Evolutionary conservation across 169 alveolate genomes (phyloP).

Genomic region (Plasmodium blacklocki): DNA sequence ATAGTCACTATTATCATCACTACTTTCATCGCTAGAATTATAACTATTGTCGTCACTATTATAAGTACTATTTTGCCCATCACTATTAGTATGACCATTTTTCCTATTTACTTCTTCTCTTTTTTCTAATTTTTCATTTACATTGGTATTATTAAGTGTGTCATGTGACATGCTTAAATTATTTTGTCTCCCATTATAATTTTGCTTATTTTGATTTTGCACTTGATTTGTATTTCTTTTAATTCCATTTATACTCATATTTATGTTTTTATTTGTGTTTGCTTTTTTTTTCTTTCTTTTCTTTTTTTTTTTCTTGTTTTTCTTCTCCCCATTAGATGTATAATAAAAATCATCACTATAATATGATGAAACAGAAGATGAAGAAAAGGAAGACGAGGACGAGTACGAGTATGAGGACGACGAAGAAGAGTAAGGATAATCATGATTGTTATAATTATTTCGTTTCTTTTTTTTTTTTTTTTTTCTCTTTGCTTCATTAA

Average conservation of each 20-base stretch:
- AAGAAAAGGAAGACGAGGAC: too few relatives aligned
- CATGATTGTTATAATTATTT: not conserved
- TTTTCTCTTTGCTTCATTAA: constrained; percentile 20
- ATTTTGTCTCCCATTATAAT: not conserved
- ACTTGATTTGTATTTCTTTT: not conserved
- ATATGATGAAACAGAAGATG: too few relatives aligned
- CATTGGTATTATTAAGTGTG: not conserved
- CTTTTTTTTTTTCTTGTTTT: not conserved
- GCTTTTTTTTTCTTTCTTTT: not conserved
- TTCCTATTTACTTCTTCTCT: not conserved
- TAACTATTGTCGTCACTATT: not conserved
- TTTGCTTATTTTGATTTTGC: not conserved
- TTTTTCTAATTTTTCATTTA: not conserved
- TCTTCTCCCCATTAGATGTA: not conserved
- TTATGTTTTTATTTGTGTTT: not conserved
- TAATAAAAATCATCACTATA: too few relatives aligned
- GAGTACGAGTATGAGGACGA: too few relatives aligned
- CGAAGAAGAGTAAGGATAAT: too few relatives aligned
- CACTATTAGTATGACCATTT: not conserved
- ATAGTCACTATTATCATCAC: not conserved
- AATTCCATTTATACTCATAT: not conserved
- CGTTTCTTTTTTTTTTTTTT: not conserved
- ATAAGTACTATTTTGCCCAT: not conserved
- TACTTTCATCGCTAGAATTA: constrained; percentile 13
- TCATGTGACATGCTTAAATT: not conserved